Evolutionary conservation across 192 early-diverging fungal genomes (phyloP).

Genomic region (Podila minutissima): DNA sequence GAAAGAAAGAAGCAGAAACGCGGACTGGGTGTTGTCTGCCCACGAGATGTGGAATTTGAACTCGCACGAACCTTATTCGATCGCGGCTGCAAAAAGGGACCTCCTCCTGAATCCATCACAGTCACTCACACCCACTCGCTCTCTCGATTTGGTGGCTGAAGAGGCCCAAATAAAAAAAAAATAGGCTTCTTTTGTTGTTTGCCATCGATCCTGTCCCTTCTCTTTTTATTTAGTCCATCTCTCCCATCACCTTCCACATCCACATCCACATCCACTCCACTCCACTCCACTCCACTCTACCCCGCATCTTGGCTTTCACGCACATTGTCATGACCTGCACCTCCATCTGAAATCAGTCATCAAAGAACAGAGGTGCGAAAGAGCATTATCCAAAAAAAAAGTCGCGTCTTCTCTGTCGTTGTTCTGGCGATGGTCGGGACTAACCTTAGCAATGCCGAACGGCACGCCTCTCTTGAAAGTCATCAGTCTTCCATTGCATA

Average conservation of each 20-base stretch:
- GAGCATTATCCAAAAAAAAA: no score
- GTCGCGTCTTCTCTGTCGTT: neutral
- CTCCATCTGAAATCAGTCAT: neutral
- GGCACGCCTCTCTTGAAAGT: no score
- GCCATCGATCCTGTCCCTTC: neutral
- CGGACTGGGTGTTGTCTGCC: neutral
- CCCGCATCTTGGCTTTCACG: neutral
- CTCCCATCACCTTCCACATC: neutral
- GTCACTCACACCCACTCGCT: neutral
- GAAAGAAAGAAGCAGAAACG: neutral
- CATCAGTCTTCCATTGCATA: neutral
- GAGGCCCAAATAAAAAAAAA: neutral
- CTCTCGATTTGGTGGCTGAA: no score
- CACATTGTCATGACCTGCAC: neutral
- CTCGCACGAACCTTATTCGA: no score
- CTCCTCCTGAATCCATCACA: conserved; percentile 10
- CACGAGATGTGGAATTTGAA: no score
- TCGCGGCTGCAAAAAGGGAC: no score
- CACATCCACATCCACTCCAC: neutral
- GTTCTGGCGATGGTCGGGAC: no score
- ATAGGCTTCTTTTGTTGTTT: neutral
- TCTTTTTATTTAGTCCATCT: neutral
- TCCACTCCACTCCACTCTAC: neutral
- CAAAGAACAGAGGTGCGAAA: no score
- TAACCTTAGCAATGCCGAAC: no score